Percentiles rank a stretch among this genome's conserved stretches.
Conservation (phyloP, 139 green algal species). For the Dunaliella sp. region DNA sequence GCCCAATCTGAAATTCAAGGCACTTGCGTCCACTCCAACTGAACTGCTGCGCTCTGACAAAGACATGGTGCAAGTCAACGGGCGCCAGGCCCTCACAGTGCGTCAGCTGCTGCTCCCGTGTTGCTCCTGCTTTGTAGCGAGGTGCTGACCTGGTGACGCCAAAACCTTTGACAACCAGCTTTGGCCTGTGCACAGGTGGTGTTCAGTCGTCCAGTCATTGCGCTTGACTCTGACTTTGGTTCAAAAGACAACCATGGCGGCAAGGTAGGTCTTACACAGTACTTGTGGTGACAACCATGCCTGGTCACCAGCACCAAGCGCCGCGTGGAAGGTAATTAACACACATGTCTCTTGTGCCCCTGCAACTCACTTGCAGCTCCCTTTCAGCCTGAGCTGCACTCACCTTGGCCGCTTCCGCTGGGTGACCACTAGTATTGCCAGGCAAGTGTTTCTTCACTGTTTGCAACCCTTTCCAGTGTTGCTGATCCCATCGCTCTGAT, state of each 20-base stretch:
- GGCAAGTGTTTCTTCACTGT: not conserved
- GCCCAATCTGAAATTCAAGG: not conserved
- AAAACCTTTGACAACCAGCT: too few species aligned
- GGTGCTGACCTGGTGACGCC: too few species aligned
- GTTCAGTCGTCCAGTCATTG: conserved; percentile 56
- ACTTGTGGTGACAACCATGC: not conserved
- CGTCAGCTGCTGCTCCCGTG: not conserved
- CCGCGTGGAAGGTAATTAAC: not conserved
- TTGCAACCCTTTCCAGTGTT: not conserved
- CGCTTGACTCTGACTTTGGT: conserved; percentile 56
- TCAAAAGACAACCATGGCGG: conserved; percentile 6
- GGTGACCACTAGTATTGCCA: conserved; percentile 61
- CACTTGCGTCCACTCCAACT: conserved; percentile 35
- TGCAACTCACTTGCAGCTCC: conserved; percentile 27
- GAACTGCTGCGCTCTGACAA: conserved; percentile 11
- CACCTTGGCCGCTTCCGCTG: conserved; percentile 40
- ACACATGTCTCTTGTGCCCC: not conserved
- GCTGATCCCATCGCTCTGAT: not conserved
- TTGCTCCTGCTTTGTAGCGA: not conserved
- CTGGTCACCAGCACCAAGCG: not conserved
- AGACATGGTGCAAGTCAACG: conserved; percentile 2
- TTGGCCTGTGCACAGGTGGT: conserved; percentile 49
- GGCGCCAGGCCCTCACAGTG: conserved; percentile 39
- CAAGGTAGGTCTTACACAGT: conserved; percentile 12
- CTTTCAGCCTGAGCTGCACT: conserved; percentile 46